Evolutionary conservation across 768 basidiomycete species (phyloP).

Genomic region (Tricholoma furcatifolium): DNA sequence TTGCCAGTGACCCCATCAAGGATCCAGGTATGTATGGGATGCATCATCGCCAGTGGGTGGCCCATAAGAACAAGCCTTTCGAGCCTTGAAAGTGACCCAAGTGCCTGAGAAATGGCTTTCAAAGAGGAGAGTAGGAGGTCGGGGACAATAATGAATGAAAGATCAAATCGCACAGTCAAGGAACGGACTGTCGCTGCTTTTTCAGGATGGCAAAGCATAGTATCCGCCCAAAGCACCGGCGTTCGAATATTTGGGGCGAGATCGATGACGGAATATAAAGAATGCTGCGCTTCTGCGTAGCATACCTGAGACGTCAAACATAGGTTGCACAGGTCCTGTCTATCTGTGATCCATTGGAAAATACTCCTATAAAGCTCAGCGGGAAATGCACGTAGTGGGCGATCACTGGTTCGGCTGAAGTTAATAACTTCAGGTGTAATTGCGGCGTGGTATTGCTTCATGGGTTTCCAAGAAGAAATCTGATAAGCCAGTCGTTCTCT

Average conservation of each 20-base stretch:
- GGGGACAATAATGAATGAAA: conserved; percentile 19
- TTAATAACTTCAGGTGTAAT: background rate
- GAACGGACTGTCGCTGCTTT: conserved; percentile 14
- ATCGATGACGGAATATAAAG: conserved; percentile 16
- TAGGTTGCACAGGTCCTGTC: conserved; percentile 15
- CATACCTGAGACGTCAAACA: conserved; percentile 16
- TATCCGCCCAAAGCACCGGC: conserved; percentile 18
- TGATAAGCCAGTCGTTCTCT: background rate
- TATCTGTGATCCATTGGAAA: conserved; percentile 15
- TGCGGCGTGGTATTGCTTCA: background rate
- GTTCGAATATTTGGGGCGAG: conserved; percentile 15
- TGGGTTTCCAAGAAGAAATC: background rate
- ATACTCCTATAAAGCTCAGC: conserved; percentile 17
- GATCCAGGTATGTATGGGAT: conserved; percentile 19
- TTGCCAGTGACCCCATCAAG: conserved; percentile 20
- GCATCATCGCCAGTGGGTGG: conserved; percentile 21
- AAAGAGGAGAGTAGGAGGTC: conserved; percentile 16
- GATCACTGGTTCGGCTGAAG: background rate
- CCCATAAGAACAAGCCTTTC: conserved; percentile 15
- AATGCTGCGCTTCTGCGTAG: conserved; percentile 16
- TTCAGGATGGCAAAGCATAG: conserved; percentile 13
- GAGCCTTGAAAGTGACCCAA: conserved; percentile 14
- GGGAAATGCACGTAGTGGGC: conserved; percentile 5
- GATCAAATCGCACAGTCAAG: conserved; percentile 18
- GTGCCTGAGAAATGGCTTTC: conserved; percentile 16